Evolutionary conservation across 805 yeast genomes (phyloP).

Genomic region (Starmerella asiatica): DNA sequence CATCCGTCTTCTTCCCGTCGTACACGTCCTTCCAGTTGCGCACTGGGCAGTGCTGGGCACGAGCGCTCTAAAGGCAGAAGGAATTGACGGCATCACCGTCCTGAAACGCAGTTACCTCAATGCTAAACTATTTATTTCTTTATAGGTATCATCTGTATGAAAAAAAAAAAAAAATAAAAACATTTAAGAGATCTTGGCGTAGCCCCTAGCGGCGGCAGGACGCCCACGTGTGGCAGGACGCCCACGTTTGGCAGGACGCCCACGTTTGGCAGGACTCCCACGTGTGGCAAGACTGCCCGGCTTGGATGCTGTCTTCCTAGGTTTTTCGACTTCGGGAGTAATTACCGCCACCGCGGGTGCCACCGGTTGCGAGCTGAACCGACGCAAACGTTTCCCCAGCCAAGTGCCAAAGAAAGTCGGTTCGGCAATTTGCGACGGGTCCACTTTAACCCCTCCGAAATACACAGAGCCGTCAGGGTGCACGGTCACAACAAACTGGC

Average conservation of each 20-base stretch:
- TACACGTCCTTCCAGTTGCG: too few relatives aligned
- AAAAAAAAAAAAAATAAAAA: too few relatives aligned
- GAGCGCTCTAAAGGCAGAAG: too few relatives aligned
- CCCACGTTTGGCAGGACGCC: slow-evolving; percentile 6
- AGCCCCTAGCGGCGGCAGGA: slow-evolving; percentile 19
- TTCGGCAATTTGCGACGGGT: slow-evolving; percentile 21
- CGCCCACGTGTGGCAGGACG: slow-evolving; percentile 19
- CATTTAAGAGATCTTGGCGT: slow-evolving; percentile 18
- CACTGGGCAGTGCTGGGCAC: too few relatives aligned
- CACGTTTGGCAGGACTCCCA: slow-evolving; percentile 14
- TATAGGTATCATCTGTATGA: too few relatives aligned
- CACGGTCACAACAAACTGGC: slow-evolving; percentile 24
- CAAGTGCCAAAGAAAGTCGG: slow-evolving; percentile 28
- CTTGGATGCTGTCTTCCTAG: too few relatives aligned
- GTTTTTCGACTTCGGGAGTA: slow-evolving; percentile 1
- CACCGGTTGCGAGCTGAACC: slow-evolving; percentile 2
- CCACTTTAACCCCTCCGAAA: slow-evolving; percentile 23
- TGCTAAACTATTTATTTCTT: not conserved
- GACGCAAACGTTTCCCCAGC: slow-evolving; percentile 16
- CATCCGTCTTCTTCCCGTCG: too few relatives aligned
- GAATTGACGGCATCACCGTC: too few relatives aligned
- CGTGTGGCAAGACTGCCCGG: slow-evolving; percentile 14
- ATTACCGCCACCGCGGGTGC: not conserved
- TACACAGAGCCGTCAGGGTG: slow-evolving; percentile 27
- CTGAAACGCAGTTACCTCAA: slow-evolving; percentile 10